Evolutionary conservation across 2,329 filamentous ascomycete species (phyloP).

Genomic region (Coniochaeta prunicola): DNA sequence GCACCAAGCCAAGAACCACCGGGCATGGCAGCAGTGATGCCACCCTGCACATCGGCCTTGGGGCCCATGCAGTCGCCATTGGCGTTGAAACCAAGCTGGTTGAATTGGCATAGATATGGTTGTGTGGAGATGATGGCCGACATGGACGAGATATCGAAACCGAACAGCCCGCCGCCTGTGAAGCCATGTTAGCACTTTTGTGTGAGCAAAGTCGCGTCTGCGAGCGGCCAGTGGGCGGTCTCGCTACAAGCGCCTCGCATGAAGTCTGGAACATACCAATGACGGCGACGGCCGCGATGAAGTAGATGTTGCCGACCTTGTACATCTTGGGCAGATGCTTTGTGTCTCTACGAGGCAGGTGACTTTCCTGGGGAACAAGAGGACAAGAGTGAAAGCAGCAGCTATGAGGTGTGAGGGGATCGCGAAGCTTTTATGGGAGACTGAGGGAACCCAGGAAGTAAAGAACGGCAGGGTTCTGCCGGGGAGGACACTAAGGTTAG

Average conservation of each 20-base stretch:
- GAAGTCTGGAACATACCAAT: slow-evolving; percentile 23
- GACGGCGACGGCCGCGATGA: slow-evolving; percentile 34
- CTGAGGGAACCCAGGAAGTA: background rate
- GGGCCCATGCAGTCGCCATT: slow-evolving; percentile 42
- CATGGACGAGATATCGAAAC: slow-evolving; percentile 39
- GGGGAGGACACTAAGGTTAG: background rate
- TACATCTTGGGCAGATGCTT: slow-evolving; percentile 10
- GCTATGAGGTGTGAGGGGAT: background rate
- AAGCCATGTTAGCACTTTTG: background rate
- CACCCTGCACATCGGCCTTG: slow-evolving; percentile 42
- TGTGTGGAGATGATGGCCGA: slow-evolving; percentile 34
- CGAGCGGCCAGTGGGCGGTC: background rate
- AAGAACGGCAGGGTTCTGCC: background rate
- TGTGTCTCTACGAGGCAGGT: background rate
- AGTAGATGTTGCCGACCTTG: slow-evolving; percentile 30
- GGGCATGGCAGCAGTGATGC: slow-evolving; percentile 65
- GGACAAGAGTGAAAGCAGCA: background rate
- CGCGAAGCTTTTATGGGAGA: background rate
- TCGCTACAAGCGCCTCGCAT: background rate
- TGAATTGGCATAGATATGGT: slow-evolving; percentile 35
- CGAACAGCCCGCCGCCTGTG: slow-evolving; percentile 31
- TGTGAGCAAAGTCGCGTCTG: background rate
- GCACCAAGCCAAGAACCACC: slow-evolving; percentile 63
- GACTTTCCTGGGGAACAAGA: background rate
- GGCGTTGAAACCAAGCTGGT: slow-evolving; percentile 27